These are phyloP conservation scores for Lactifluus piperatus DNA, from an alignment of 768 basidiomycete species.

Conservation along the genomic window DNA sequence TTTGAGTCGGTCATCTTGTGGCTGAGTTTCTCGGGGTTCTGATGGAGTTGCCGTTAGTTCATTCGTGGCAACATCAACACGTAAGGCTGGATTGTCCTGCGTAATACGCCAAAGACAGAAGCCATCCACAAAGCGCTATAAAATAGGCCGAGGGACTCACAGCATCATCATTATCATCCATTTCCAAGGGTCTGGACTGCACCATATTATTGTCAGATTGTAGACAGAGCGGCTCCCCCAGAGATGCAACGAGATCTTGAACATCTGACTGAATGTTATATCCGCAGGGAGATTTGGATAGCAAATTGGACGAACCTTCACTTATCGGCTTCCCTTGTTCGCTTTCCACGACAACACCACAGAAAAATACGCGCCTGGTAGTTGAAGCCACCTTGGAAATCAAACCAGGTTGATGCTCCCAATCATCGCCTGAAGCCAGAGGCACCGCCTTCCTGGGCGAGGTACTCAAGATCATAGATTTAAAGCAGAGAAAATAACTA, in stretches of 20 bases:
- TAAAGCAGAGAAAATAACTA: not conserved
- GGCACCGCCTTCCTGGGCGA: conserved; percentile 72
- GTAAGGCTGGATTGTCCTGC: not conserved
- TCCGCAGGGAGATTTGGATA: not conserved
- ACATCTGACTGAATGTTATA: conserved; percentile 10
- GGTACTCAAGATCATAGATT: conserved; percentile 50
- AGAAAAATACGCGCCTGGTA: conserved; percentile 81
- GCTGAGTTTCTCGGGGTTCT: conserved; percentile 30
- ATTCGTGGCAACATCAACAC: not conserved
- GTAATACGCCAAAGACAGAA: not conserved
- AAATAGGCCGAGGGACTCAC: conserved; percentile 20
- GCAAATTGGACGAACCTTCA: conserved; percentile 40
- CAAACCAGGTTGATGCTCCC: conserved; percentile 33
- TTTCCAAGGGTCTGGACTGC: conserved; percentile 32
- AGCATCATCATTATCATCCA: conserved; percentile 22
- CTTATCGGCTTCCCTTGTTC: conserved; percentile 60
- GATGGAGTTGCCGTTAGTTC: not conserved
- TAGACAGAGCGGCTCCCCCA: conserved; percentile 57
- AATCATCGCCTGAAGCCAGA: conserved; percentile 59
- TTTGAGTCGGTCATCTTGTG: conserved; percentile 57
- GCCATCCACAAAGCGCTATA: not conserved
- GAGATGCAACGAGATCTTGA: conserved; percentile 49
- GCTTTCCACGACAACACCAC: conserved; percentile 84
- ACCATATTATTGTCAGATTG: conserved; percentile 39
- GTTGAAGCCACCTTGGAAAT: conserved; percentile 33